A percentile compares a stretch with the other conserved stretches of the same genome.
Evolutionary conservation across 495 filamentous ascomycete species (phyloP).

Genomic region (Xylaria grammica): DNA sequence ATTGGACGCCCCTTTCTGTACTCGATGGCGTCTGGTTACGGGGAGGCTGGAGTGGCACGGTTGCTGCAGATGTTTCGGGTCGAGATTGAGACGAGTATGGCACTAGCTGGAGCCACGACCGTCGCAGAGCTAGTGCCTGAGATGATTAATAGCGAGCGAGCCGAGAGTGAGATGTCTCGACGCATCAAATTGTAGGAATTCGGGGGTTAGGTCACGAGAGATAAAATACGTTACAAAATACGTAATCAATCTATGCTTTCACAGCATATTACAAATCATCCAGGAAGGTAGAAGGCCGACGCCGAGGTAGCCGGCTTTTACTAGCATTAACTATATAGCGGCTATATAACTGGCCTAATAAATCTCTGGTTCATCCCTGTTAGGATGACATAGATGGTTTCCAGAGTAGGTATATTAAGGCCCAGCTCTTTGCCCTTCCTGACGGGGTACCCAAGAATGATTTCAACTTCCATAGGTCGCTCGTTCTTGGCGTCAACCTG

Average conservation of each 20-base stretch:
- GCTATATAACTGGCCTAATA: background rate
- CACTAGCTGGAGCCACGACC: slow-evolving; percentile 66
- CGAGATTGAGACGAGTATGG: slow-evolving; percentile 73
- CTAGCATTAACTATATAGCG: background rate
- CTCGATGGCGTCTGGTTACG: slow-evolving; percentile 61
- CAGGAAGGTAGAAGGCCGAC: no score
- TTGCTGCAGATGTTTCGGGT: slow-evolving; percentile 62
- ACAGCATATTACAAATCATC: slow-evolving; percentile 1
- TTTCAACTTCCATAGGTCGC: slow-evolving; percentile 60
- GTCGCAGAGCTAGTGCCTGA: slow-evolving; percentile 64
- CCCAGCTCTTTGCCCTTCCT: slow-evolving; percentile 55
- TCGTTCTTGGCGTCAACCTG: slow-evolving; percentile 55
- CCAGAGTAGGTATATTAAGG: slow-evolving; percentile 51
- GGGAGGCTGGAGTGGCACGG: slow-evolving; percentile 69
- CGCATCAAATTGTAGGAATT: slow-evolving; percentile 47
- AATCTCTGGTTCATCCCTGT: slow-evolving; percentile 44
- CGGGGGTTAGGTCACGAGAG: no score
- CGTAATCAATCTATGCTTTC: no score
- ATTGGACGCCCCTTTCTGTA: slow-evolving; percentile 61
- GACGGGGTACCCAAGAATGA: slow-evolving; percentile 60
- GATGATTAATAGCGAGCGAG: slow-evolving; percentile 54
- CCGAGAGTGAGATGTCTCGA: slow-evolving; percentile 45
- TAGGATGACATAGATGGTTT: slow-evolving; percentile 53
- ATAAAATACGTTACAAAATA: no score
- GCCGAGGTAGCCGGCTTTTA: background rate